Conservation (phyloP, 1,284 basidiomycete genomes). For the Coniferiporia weirii region DNA sequence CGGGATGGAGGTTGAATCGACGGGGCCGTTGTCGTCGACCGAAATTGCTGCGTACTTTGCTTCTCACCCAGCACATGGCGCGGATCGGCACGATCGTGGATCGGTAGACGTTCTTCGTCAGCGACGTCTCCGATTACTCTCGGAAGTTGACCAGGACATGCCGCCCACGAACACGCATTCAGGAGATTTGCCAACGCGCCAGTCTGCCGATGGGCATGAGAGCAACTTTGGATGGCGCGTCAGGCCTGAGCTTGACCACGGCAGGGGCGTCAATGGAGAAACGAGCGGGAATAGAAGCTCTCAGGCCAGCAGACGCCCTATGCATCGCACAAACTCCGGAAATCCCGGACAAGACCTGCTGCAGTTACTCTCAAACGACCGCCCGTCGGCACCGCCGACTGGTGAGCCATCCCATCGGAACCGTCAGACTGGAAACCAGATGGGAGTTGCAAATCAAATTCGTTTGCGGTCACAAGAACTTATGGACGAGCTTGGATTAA, state of each 20-base stretch:
- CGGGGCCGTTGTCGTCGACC: constrained; percentile 1
- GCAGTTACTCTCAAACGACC: not conserved
- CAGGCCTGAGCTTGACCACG: not conserved
- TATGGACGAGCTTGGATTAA: not conserved
- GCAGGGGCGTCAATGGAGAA: not conserved
- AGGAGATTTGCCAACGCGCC: not conserved
- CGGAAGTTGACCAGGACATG: not conserved
- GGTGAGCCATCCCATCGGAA: not conserved
- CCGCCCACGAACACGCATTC: not conserved
- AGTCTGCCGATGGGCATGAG: not conserved
- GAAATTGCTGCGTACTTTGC: constrained; percentile 17
- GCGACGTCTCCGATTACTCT: constrained; percentile 1
- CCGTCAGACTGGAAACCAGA: not conserved
- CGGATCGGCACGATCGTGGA: not conserved
- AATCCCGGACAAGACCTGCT: not conserved
- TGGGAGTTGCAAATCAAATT: not conserved
- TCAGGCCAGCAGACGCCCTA: not conserved
- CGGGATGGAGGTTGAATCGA: not conserved
- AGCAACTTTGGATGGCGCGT: not conserved
- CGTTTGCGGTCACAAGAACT: not conserved
- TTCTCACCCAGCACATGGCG: not conserved
- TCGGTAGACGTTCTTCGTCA: not conserved
- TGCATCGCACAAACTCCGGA: not conserved
- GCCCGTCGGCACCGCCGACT: not conserved
- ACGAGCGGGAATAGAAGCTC: not conserved